Evolutionary conservation across 2,329 filamentous ascomycete genomes (phyloP).

Genomic region (Monosporascus ibericus): DNA sequence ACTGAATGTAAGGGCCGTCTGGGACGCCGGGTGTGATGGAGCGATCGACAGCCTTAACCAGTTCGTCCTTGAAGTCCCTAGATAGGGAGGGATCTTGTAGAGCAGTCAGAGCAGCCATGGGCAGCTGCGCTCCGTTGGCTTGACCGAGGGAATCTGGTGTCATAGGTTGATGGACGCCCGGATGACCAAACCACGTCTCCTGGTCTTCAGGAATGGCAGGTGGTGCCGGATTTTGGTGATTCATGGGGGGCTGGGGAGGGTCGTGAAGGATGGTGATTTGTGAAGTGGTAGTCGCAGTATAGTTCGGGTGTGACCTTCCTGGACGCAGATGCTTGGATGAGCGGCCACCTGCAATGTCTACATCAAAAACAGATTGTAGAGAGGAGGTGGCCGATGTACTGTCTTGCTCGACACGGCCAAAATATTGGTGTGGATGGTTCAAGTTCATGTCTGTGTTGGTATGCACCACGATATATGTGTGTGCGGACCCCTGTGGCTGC

Average conservation of each 20-base stretch:
- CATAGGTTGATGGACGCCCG: constrained; percentile 14
- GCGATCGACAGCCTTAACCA: constrained; percentile 40
- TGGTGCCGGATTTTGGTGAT: constrained; percentile 22
- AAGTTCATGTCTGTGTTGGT: background rate
- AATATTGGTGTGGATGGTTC: background rate
- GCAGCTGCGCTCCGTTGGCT: constrained; percentile 33
- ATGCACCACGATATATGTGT: background rate
- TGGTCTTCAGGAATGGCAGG: constrained; percentile 32
- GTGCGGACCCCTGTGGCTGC: constrained; percentile 1
- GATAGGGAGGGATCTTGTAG: constrained; percentile 14
- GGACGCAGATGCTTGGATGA: background rate
- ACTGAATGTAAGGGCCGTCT: constrained; percentile 81
- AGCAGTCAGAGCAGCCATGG: constrained; percentile 25
- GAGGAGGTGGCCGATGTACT: background rate
- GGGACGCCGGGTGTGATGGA: constrained; percentile 71
- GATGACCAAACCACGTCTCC: constrained; percentile 32
- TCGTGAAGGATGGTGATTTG: constrained; percentile 21
- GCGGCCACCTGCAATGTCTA: constrained; percentile 1
- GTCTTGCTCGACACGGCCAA: background rate
- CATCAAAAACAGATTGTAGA: background rate
- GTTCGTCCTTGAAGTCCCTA: constrained; percentile 43
- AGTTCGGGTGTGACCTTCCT: constrained; percentile 13
- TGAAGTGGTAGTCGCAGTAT: constrained; percentile 15
- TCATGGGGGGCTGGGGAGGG: constrained; percentile 9
- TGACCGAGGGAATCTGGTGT: constrained; percentile 22